Base-by-base conservation (phyloP, 2,329 filamentous ascomycete species). In the Scedosporium aurantiacum region DNA sequence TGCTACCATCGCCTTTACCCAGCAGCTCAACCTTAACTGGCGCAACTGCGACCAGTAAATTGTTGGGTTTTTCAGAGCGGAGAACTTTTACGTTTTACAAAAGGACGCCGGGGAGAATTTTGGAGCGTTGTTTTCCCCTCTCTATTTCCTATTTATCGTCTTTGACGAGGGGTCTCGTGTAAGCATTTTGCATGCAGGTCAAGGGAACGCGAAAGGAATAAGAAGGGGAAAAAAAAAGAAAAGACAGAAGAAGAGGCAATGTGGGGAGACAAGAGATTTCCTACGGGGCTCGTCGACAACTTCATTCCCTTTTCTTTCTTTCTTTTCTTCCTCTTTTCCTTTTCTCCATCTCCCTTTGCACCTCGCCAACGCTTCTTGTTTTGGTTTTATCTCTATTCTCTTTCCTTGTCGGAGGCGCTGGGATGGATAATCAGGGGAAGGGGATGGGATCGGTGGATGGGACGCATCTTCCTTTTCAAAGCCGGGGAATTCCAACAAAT, bases 1-100 rank as follows among this genome's bases (percentile, higher is more conserved):
- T 54, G 72, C 72, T 40, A 74, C 72, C 23, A 71, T 74, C 58
- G 72, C 72, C 27, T 72, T 74, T 61, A 74, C 71, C 21, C 72
- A 74, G 67, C 72, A 74, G 66, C 61, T 74, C 32, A 71, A 74
- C 63, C 67, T 74, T 54, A 67, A 66, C 63, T 74, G 72, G 72
- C 63, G 63, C 28, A 50, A 58, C 27, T 68, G 66, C 62, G 18
- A 23, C 23, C 7, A 54, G 50, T 54, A 54, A 54, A 54, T 23
- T 54, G 23, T 23, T 63, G 54, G 55, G 57, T 18, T 25, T 25
- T 18, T 52, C 47, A 37, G 32, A 37, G 32, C 10, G 32, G 10
- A 4, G 32, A 14, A 37, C 32, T 37, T 37, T 37, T 12, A 37
- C 6, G 32, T 28, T 54, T 54, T 28, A 54, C 50, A 23, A 23